These are phyloP conservation scores for Lepiota brunneoincarnata DNA, from an alignment of 768 basidiomycete genomes.

Conservation along the genomic window DNA sequence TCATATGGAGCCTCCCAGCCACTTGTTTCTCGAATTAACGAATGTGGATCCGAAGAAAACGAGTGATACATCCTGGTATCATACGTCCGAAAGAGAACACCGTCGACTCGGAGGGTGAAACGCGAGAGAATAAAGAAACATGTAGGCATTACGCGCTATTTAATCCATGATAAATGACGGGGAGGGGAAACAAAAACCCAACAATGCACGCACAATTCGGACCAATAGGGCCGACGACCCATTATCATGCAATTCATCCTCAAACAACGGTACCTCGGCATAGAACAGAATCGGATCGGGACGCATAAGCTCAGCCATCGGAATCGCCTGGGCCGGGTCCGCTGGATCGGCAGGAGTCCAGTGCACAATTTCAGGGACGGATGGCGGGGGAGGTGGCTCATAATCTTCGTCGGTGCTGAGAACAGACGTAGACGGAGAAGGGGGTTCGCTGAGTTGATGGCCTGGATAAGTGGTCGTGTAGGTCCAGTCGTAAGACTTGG, in stretches of 20 bases:
- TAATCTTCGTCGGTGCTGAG: constrained; percentile 17
- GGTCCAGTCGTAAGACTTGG: constrained; percentile 97
- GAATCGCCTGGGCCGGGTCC: constrained; percentile 64
- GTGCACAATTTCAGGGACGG: constrained; percentile 16
- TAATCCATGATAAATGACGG: not conserved
- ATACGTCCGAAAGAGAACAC: constrained; percentile 85
- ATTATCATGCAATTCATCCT: constrained; percentile 97
- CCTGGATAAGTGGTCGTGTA: constrained; percentile 90
- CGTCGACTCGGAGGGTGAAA: constrained; percentile 92
- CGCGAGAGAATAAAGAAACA: constrained; percentile 89
- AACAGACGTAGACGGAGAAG: constrained; percentile 10
- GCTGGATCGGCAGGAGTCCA: constrained; percentile 61
- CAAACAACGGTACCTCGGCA: constrained; percentile 91
- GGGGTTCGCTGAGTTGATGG: constrained; percentile 28
- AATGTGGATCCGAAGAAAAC: constrained; percentile 56
- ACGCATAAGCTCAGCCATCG: constrained; percentile 78
- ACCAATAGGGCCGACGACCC: constrained; percentile 84
- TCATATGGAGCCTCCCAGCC: constrained; percentile 94
- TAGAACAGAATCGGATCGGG: constrained; percentile 98
- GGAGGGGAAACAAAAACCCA: not conserved
- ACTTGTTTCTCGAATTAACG: constrained; percentile 74
- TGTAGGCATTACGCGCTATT: constrained; percentile 93
- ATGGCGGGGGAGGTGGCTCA: constrained; percentile 11
- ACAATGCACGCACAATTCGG: constrained; percentile 69
- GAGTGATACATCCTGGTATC: constrained; percentile 92